Conservation (phyloP, 345 rosid species). For the Firmiana major region DNA sequence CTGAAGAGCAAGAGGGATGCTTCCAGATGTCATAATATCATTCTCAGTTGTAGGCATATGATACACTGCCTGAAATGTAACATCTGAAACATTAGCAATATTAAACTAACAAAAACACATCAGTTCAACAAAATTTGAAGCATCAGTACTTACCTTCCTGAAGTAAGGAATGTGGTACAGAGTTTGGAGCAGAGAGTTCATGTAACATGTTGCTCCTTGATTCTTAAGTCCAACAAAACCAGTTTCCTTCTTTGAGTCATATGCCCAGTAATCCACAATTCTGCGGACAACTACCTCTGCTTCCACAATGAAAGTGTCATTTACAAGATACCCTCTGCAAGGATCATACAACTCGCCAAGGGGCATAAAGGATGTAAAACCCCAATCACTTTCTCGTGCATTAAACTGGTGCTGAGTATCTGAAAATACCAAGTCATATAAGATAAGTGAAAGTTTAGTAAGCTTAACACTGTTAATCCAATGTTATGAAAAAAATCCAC, state of each 20-base stretch:
- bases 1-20: conserved; percentile 96
- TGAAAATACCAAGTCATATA: conserved; percentile 30
- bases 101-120: not conserved
- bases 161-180: conserved; percentile 91
- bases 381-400: conserved; percentile 95
- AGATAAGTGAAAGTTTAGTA: not conserved
- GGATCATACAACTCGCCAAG: conserved; percentile 91
- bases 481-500: not conserved
- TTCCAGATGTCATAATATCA: conserved; percentile 79
- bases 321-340: conserved; percentile 69
- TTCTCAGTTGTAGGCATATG: conserved; percentile 98
- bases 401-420: conserved; percentile 94
- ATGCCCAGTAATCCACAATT: conserved; percentile 76
- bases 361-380: conserved; percentile 89
- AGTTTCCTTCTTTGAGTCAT: conserved; percentile 94
- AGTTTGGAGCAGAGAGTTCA: conserved; percentile 94
- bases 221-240: conserved; percentile 97
- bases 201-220: conserved; percentile 99
- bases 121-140: conserved; percentile 12
- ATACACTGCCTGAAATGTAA: conserved; percentile 73
- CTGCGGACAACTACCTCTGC: conserved; percentile 88
- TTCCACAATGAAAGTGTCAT: conserved; percentile 73
- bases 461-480: not conserved
- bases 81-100: conserved; percentile 10
- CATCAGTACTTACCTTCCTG: conserved; percentile 60